Percentiles rank a stretch among this genome's conserved stretches.
phyloP scores from a whole-genome alignment of 108 stramenopile genomes.

The Poteriospumella lacustris region DNA sequence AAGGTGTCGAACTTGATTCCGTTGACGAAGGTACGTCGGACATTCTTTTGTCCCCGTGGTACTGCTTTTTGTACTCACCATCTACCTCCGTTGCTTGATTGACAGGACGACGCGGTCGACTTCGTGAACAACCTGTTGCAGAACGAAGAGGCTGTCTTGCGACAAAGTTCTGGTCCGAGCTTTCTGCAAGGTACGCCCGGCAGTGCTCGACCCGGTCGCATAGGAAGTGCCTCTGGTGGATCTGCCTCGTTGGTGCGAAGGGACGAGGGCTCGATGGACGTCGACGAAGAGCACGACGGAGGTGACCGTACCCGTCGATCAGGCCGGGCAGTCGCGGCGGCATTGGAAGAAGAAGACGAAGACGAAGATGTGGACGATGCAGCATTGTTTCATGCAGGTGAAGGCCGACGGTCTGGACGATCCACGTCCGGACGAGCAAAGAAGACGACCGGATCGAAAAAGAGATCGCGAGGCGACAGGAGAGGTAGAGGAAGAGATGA shows the following conservation, averaged over 20 bases:
- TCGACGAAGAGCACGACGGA: background rate
- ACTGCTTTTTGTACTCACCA: background rate
- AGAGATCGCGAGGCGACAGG: too few relatives aligned
- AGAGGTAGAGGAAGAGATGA: too few relatives aligned
- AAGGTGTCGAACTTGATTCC: slow-evolving; percentile 36
- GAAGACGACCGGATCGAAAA: background rate
- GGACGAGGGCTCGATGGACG: background rate
- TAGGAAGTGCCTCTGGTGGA: too few relatives aligned
- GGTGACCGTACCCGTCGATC: too few relatives aligned
- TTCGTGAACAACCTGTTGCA: slow-evolving; percentile 24
- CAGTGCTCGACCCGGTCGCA: background rate
- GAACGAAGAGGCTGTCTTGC: slow-evolving; percentile 13
- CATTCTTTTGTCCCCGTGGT: background rate
- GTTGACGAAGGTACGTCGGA: background rate
- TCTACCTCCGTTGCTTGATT: background rate
- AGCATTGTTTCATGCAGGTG: background rate
- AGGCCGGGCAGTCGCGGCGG: too few relatives aligned
- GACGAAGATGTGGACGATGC: slow-evolving; percentile 4
- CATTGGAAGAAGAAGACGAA: background rate
- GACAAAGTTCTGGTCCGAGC: background rate
- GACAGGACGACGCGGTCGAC: slow-evolving; percentile 6
- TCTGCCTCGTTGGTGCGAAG: too few relatives aligned
- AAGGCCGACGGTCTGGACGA: background rate
- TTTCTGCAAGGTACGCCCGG: background rate
- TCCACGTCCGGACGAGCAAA: background rate